Conservation (phyloP, 495 filamentous ascomycete genomes). For the Melanomma pulvis-pyrius region DNA sequence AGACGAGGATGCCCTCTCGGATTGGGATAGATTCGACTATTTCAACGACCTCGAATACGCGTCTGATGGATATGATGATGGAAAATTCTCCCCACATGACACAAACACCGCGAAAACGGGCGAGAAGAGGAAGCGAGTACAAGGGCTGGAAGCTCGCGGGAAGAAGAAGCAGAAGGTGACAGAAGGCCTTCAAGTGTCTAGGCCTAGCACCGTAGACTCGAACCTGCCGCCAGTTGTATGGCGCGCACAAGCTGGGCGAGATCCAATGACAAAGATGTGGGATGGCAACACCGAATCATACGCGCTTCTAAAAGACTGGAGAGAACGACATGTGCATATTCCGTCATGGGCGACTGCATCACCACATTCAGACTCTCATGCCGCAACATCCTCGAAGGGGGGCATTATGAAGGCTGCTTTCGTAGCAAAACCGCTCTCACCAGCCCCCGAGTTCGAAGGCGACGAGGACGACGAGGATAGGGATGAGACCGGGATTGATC, state of each 20-base stretch:
- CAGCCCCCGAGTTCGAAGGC: conserved; percentile 2
- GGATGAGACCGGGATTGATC: conserved; percentile 33
- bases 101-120: conserved; percentile 13
- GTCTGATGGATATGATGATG: conserved; percentile 45
- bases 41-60: conserved; percentile 46
- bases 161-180: conserved; percentile 30
- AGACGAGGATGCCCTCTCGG: conserved; percentile 27
- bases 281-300: conserved; percentile 23
- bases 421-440: background rate
- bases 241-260: conserved; percentile 20
- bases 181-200: background rate
- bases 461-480: conserved; percentile 27
- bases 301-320: conserved; percentile 46
- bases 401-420: background rate
- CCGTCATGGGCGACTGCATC: conserved; percentile 1
- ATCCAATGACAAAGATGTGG: conserved; percentile 12
- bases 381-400: background rate
- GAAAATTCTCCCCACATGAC: conserved; percentile 9
- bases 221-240: conserved; percentile 28
- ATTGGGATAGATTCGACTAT: conserved; percentile 41
- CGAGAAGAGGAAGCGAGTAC: conserved; percentile 32
- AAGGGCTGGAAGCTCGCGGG: conserved; percentile 11
- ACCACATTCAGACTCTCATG: background rate
- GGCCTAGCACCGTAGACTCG: background rate
- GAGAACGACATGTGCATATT: conserved; percentile 19